These are phyloP conservation scores for Colletotrichum sp. DNA, from an alignment of 2,329 filamentous ascomycete genomes.

Conservation along the genomic window DNA sequence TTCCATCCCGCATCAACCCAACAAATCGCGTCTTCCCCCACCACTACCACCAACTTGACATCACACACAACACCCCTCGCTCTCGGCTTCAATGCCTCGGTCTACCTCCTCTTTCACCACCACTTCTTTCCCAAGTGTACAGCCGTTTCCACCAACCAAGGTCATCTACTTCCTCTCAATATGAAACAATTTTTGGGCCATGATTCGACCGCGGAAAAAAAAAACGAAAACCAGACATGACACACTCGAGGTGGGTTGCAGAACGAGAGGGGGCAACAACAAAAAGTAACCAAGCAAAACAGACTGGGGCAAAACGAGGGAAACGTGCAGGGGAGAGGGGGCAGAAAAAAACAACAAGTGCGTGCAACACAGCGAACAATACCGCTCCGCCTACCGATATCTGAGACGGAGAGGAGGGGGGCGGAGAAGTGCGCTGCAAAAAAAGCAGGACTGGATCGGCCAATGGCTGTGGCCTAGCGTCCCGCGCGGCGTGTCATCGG, in stretches of 20 bases:
- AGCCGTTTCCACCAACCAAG: not conserved
- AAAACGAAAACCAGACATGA: not conserved
- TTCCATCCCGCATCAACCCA: not conserved
- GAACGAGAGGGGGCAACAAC: not conserved
- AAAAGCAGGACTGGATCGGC: not conserved
- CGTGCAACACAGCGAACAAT: not conserved
- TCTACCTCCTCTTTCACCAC: not conserved
- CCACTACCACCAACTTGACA: not conserved
- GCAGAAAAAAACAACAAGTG: not conserved
- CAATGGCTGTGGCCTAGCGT: not conserved
- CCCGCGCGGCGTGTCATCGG: not conserved
- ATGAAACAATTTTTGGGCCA: not conserved
- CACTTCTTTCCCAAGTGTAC: not conserved
- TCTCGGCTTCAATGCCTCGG: not conserved
- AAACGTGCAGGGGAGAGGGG: not conserved
- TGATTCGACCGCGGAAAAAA: not conserved
- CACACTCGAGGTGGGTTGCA: not conserved
- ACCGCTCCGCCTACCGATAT: not conserved
- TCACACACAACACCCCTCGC: not conserved
- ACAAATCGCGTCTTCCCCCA: not conserved
- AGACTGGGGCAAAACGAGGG: not conserved
- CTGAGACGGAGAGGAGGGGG: not conserved
- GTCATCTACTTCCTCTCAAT: not conserved
- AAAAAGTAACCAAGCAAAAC: not conserved
- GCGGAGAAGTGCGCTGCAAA: not conserved